Evolutionary conservation across 495 filamentous ascomycete species (phyloP).

Genomic region (Immersiella caudata): DNA sequence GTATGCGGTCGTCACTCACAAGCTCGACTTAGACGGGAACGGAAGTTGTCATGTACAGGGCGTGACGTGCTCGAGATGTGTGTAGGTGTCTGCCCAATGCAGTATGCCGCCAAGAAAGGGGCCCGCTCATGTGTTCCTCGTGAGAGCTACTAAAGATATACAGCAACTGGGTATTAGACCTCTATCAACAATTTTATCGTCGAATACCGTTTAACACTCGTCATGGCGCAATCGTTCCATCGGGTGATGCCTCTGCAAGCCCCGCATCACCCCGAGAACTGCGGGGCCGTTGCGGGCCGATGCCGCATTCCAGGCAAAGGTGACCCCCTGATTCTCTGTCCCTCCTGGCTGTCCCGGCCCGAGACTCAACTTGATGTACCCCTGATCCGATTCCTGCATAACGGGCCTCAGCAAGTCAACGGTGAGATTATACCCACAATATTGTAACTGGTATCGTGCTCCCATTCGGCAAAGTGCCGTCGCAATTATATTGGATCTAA

Average conservation of each 20-base stretch:
- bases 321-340: not conserved
- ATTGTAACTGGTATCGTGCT: not conserved
- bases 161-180: not conserved
- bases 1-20: not conserved
- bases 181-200: not conserved
- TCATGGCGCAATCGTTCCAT: constrained; percentile 38
- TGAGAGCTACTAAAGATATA: not conserved
- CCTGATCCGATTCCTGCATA: not conserved
- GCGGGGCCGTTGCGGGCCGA: constrained; percentile 23
- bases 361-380: not conserved
- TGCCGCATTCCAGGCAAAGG: not conserved
- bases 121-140: not conserved
- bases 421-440: not conserved
- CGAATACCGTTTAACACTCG: not conserved
- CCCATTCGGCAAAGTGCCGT: not conserved
- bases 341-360: constrained; percentile 3
- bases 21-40: not conserved
- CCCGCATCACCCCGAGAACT: constrained; percentile 25
- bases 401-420: no score
- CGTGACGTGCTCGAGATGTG: constrained; percentile 7
- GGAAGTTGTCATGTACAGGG: constrained; percentile 7
- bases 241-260: constrained; percentile 22
- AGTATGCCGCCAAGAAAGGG: not conserved
- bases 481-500: not conserved
- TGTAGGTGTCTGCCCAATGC: not conserved